Evolutionary conservation across 2,329 filamentous ascomycete genomes (phyloP).

Genomic region (Pestalotiopsis sp.): DNA sequence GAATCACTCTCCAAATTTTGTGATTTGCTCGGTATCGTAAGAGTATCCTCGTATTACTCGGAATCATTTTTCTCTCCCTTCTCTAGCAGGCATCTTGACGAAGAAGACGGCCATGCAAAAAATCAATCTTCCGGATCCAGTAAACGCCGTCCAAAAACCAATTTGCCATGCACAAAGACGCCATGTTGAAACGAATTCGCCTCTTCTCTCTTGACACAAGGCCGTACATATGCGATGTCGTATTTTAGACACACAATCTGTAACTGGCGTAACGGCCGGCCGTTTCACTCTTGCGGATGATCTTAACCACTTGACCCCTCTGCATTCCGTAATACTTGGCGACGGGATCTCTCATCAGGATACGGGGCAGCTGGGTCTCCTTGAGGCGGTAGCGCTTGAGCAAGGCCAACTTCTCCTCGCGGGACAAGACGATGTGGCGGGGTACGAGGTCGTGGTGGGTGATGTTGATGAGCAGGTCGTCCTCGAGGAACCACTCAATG

Average conservation of each 20-base stretch:
- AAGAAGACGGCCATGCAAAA: neutral
- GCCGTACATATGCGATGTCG: neutral
- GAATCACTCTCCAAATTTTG: neutral
- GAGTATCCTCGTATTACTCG: neutral
- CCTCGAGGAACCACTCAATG: conserved; percentile 94
- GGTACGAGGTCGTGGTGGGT: conserved; percentile 97
- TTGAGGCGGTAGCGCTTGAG: conserved; percentile 91
- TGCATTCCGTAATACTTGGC: conserved; percentile 88
- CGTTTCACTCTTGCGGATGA: conserved; percentile 93
- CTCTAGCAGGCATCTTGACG: conserved; percentile 6
- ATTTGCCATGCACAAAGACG: conserved; percentile 18
- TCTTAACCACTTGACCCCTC: conserved; percentile 96
- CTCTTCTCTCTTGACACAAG: conserved; percentile 11
- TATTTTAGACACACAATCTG: conserved; percentile 64
- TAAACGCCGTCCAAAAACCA: conserved; percentile 8
- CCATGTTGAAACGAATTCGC: conserved; percentile 21
- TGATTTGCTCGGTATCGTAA: neutral
- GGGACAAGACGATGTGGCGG: conserved; percentile 86
- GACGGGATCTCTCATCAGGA: conserved; percentile 89
- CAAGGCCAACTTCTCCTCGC: conserved; percentile 85
- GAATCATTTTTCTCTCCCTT: neutral
- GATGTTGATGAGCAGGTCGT: conserved; percentile 96
- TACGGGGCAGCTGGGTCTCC: conserved; percentile 94
- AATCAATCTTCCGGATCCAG: neutral
- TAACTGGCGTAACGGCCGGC: conserved; percentile 97